phyloP scores from a whole-genome alignment of 352 stramenopile genomes.

The Sclerospora graminicola region DNA sequence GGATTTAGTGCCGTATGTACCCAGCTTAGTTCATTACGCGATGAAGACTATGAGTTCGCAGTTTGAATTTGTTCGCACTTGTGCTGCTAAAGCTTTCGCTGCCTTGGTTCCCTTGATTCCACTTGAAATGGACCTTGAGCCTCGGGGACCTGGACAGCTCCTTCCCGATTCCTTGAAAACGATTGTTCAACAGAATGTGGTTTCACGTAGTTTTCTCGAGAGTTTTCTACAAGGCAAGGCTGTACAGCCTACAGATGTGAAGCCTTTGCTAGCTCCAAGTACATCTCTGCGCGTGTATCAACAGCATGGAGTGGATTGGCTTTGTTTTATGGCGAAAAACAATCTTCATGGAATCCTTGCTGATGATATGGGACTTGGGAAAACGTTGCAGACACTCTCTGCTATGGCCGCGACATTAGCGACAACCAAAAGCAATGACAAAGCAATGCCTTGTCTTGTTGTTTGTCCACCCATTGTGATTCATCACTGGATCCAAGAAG shows the following conservation, averaged over 20 bases:
- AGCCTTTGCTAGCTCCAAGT: slow-evolving; percentile 16
- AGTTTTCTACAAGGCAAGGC: slow-evolving; percentile 49
- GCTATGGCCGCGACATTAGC: slow-evolving; percentile 57
- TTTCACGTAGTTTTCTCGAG: slow-evolving; percentile 59
- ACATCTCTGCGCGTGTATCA: slow-evolving; percentile 58
- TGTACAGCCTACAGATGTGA: slow-evolving; percentile 29
- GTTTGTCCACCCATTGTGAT: slow-evolving; percentile 93
- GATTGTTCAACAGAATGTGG: slow-evolving; percentile 36
- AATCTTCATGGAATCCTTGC: slow-evolving; percentile 71
- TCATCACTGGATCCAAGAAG: slow-evolving; percentile 91
- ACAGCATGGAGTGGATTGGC: slow-evolving; percentile 69
- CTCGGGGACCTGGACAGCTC: slow-evolving; percentile 1
- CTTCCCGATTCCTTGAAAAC: slow-evolving; percentile 9
- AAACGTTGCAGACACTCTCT: slow-evolving; percentile 93
- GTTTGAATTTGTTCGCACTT: slow-evolving; percentile 23
- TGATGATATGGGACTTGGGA: slow-evolving; percentile 89
- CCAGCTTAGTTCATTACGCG: slow-evolving; percentile 54
- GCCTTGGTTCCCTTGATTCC: slow-evolving; percentile 60
- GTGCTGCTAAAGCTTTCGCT: slow-evolving; percentile 55
- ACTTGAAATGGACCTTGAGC: slow-evolving; percentile 58
- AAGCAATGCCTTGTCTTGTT: slow-evolving; percentile 45
- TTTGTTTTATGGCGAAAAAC: slow-evolving; percentile 60
- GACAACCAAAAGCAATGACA: background rate
- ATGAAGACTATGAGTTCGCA: slow-evolving; percentile 60
- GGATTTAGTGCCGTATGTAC: slow-evolving; percentile 42